Percentiles rank a stretch among this genome's conserved stretches.
These are phyloP conservation scores for Hypoxylon sp. DNA, from an alignment of 2,329 filamentous ascomycete species.

Conservation along the genomic window DNA sequence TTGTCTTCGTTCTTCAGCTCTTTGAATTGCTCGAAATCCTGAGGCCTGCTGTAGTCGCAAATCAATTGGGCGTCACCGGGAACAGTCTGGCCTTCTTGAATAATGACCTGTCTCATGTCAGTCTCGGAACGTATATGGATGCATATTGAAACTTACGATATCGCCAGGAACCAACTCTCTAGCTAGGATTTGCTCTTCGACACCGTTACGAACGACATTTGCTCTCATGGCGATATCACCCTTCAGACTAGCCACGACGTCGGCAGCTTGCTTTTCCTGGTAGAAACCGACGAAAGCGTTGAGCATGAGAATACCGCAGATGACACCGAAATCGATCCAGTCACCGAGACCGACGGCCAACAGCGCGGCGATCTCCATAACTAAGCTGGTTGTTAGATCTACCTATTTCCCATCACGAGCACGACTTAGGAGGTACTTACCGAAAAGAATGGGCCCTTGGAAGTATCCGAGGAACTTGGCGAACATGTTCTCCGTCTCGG, in stretches of 20 bases:
- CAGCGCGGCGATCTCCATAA: conserved; percentile 82
- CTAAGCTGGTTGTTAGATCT: conserved; percentile 53
- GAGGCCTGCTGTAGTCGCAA: conserved; percentile 76
- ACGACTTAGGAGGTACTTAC: conserved; percentile 59
- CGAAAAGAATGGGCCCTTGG: conserved; percentile 77
- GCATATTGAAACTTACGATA: conserved; percentile 65
- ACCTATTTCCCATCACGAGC: neutral
- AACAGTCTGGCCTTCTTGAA: conserved; percentile 78
- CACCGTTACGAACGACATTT: conserved; percentile 74
- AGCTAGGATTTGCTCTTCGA: conserved; percentile 75
- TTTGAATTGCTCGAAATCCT: conserved; percentile 58
- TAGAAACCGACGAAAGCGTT: conserved; percentile 84
- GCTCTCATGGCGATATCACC: conserved; percentile 83
- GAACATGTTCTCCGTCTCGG: conserved; percentile 78
- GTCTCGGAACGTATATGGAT: neutral
- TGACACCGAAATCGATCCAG: conserved; percentile 83
- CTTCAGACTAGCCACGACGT: conserved; percentile 79
- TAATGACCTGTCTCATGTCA: conserved; percentile 63
- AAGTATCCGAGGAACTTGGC: conserved; percentile 78
- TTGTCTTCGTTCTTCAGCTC: conserved; percentile 48
- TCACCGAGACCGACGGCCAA: conserved; percentile 79
- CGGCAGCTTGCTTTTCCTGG: conserved; percentile 83
- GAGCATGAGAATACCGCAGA: conserved; percentile 78
- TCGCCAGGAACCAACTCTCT: conserved; percentile 82
- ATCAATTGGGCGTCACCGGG: conserved; percentile 78